Percentiles rank a stretch among this genome's conserved stretches.
Evolutionary conservation across 2,329 filamentous ascomycete genomes (phyloP).

Genomic region (Epichloe typhina): DNA sequence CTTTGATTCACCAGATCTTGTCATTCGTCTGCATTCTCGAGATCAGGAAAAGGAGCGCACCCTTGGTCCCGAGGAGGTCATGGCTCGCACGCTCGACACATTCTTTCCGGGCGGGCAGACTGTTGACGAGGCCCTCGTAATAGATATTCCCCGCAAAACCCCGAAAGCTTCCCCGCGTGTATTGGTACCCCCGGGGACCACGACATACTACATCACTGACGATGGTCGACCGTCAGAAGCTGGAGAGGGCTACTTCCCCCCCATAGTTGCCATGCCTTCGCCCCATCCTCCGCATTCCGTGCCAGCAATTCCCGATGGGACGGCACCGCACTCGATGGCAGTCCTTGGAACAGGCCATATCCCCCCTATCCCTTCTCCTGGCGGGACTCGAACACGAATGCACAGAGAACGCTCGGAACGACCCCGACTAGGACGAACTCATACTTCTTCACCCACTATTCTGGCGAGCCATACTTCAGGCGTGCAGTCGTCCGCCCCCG

Average conservation of each 20-base stretch:
- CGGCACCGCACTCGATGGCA: conserved; percentile 52
- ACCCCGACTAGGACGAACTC: conserved; percentile 53
- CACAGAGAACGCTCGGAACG: conserved; percentile 44
- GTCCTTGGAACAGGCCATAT: conserved; percentile 70
- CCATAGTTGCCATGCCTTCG: conserved; percentile 36
- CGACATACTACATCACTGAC: conserved; percentile 45
- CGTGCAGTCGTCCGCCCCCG: conserved; percentile 14
- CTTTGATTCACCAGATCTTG: conserved; percentile 85
- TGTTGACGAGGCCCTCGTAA: conserved; percentile 79
- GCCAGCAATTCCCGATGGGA: conserved; percentile 21
- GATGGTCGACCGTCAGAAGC: conserved; percentile 53
- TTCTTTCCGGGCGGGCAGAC: conserved; percentile 80
- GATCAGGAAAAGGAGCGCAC: conserved; percentile 53
- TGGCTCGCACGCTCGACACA: conserved; percentile 63
- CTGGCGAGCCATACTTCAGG: conserved; percentile 17
- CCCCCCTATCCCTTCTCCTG: conserved; percentile 70
- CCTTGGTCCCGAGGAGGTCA: conserved; percentile 75
- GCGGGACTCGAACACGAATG: conserved; percentile 43
- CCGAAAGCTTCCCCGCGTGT: conserved; percentile 66
- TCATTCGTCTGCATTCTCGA: conserved; percentile 62
- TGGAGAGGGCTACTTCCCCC: conserved; percentile 73
- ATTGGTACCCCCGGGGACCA: conserved; percentile 28
- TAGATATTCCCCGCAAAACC: conserved; percentile 72
- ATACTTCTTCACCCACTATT: conserved; percentile 71
- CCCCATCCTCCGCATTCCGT: conserved; percentile 28